Evolutionary conservation across 306 rosid species (phyloP).

Genomic region (Potentilla sterilis): DNA sequence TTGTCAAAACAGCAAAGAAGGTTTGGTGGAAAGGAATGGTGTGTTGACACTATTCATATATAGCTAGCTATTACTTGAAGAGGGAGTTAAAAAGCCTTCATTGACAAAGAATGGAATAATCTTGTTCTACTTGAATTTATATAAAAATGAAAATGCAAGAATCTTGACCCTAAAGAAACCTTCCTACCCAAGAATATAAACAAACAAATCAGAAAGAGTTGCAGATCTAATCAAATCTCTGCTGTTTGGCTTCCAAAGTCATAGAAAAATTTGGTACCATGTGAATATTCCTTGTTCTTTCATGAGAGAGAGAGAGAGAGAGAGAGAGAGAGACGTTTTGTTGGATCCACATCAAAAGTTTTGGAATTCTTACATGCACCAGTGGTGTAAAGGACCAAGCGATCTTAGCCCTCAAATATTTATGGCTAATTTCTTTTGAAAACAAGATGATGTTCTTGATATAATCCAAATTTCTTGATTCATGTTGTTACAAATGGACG

Average conservation of each 20-base stretch:
- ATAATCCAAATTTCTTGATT: too few relatives aligned
- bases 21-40: conserved; percentile 17
- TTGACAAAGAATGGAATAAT: conserved; percentile 4
- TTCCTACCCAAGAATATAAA: conserved; percentile 14
- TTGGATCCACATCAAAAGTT: conserved; percentile 1
- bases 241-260: background rate
- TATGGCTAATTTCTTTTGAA: too few relatives aligned
- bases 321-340: background rate
- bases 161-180: conserved; percentile 22
- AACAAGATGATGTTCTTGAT: too few relatives aligned
- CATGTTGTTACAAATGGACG: too few relatives aligned
- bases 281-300: conserved; percentile 9
- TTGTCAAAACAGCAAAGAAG: conserved; percentile 15
- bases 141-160: conserved; percentile 6
- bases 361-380: background rate
- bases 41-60: background rate
- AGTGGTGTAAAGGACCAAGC: too few relatives aligned
- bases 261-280: background rate
- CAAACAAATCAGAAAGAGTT: conserved; percentile 1
- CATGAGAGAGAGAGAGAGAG: background rate
- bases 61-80: background rate
- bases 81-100: background rate
- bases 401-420: too few relatives aligned
- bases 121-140: background rate
- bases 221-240: conserved; percentile 18